phyloP scores from a whole-genome alignment of 192 early-diverging fungal species.

The Phycomyces nitens region DNA sequence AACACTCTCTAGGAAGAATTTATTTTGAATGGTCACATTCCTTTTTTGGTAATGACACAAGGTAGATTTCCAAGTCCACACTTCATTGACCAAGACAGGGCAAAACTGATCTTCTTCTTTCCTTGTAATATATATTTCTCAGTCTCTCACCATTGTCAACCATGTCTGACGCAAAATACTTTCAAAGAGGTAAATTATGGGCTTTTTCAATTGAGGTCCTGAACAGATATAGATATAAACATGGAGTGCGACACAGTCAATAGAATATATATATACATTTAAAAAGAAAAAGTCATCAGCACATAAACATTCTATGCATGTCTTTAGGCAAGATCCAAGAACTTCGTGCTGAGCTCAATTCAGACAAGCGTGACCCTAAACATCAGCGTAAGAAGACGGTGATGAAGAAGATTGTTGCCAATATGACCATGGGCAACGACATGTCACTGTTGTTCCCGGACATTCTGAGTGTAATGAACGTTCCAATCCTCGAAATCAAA shows the following conservation, averaged over 20 bases:
- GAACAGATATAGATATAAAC: too few species aligned
- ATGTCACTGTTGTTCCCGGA: constrained; percentile 93
- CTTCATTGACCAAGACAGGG: too few species aligned
- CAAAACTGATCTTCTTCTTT: too few species aligned
- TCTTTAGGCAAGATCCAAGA: constrained; percentile 84
- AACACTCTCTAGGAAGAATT: too few species aligned
- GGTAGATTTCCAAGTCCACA: too few species aligned
- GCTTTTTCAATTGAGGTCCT: not conserved
- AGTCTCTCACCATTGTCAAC: too few species aligned
- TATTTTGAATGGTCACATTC: too few species aligned
- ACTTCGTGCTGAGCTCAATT: constrained; percentile 79
- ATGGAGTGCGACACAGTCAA: not conserved
- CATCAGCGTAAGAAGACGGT: constrained; percentile 79
- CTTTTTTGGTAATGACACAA: too few species aligned
- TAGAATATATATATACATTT: not conserved
- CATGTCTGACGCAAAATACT: constrained; percentile 58
- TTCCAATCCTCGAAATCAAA: constrained; percentile 82
- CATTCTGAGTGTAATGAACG: constrained; percentile 87
- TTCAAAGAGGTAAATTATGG: constrained; percentile 47
- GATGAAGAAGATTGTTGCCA: constrained; percentile 95
- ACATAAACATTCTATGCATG: not conserved
- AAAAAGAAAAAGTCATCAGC: not conserved
- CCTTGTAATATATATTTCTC: too few species aligned
- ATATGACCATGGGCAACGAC: constrained; percentile 99
- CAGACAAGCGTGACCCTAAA: constrained; percentile 81